Evolutionary conservation across 2,329 filamentous ascomycete species (phyloP), one percentile per base, ranked within the genome.

Genomic region (Nigrograna mackinnonii): DNA sequence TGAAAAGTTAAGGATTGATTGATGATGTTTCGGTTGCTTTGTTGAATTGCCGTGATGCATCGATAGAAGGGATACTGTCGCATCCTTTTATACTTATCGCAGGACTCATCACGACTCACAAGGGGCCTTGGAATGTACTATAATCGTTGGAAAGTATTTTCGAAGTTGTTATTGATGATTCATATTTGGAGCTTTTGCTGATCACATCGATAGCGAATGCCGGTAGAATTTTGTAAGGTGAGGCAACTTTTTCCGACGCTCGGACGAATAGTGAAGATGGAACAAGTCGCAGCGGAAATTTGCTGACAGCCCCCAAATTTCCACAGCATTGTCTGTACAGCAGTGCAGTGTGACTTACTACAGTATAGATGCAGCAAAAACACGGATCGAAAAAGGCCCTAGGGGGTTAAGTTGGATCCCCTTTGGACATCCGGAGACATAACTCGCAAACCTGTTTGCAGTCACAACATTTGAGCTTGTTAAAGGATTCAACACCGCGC

Each of bases 91-190:
- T 44, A 47, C 26, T 32, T n/a, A 39, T 37, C 33, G 22, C 28
- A 22, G 12, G 19, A 28, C 34, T 18, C 19, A 46, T 30, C 21
- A 33, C 33, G 21, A 21, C 32, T 16, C 22, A n/a, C 12, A 12
- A 16, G 11, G 7, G 11, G 11, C 17, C 6, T 16, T 37, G n/a
- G 22, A 21, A 18, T 22, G 22, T 35, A 22, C 13, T 40, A 21
- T 6, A 41, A 48, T 48, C 34, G 38, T 13, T 42, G 39, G 42
- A 48, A 50, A 42, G 33, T 50, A 47, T 44, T 50, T 47, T 28
- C 41, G 44, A 47, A 42, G 14, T 33, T 33, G 7, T 21, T 38
- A 34, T 44, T 41, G 13, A 9, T 32, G 37, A 4, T 41, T 26
- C 17, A n/a, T 28, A 28, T n/a, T 28, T 28, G 24, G 24, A 28